Conservation (phyloP, 768 basidiomycete genomes). For the Coprinellus aureogranulatus region DNA sequence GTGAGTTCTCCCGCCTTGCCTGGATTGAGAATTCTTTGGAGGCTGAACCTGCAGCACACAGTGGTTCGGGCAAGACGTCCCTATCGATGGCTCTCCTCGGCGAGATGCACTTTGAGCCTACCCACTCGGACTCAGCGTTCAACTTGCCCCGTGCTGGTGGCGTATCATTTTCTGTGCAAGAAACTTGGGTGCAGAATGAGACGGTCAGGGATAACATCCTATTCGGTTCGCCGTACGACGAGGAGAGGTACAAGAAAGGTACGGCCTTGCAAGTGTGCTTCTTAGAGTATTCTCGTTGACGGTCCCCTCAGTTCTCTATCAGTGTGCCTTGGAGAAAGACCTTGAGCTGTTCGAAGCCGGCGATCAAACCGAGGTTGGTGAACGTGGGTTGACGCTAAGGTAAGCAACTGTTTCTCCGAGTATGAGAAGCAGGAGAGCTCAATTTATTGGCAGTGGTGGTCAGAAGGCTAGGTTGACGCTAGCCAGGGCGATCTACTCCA, state of each 20-base stretch:
- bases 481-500: conserved; percentile 45
- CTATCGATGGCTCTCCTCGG: conserved; percentile 61
- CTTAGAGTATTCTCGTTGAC: neutral
- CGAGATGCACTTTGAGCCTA: conserved; percentile 65
- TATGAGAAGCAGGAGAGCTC: neutral
- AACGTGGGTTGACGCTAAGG: conserved; percentile 61
- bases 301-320: conserved; percentile 49
- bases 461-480: conserved; percentile 45
- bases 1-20: conserved; percentile 10
- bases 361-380: conserved; percentile 68
- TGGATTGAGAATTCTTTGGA: neutral
- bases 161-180: conserved; percentile 79
- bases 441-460: conserved; percentile 34
- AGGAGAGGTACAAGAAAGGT: conserved; percentile 69
- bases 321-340: conserved; percentile 73
- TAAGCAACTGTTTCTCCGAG: neutral
- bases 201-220: conserved; percentile 81
- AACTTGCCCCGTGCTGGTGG: conserved; percentile 69
- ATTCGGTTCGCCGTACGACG: conserved; percentile 75
- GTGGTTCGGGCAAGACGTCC: conserved; percentile 57
- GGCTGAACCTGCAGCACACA: neutral
- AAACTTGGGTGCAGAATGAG: conserved; percentile 83
- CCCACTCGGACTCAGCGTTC: conserved; percentile 57
- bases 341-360: conserved; percentile 67
- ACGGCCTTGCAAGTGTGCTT: neutral